These are phyloP conservation scores for Chrysanthemum lavandulifolium DNA, from an alignment of 129 eudicot species.

Conservation along the genomic window DNA sequence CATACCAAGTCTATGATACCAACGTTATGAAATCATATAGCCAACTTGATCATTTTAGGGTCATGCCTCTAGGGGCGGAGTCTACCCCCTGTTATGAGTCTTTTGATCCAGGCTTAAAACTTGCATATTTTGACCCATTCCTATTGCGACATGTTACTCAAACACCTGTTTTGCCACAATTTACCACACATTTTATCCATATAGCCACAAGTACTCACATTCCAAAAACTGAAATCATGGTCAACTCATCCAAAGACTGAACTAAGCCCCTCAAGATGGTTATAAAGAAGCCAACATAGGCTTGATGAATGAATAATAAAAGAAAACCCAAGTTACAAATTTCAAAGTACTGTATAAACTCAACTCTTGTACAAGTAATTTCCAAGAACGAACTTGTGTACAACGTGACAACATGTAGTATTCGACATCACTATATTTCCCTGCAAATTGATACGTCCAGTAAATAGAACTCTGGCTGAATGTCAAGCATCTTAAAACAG, in stretches of 20 bases:
- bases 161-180: neutral
- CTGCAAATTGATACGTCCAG: conserved; percentile 26
- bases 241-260: neutral
- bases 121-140: too few relatives aligned
- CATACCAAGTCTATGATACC: too few relatives aligned
- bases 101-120: too few relatives aligned
- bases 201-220: neutral
- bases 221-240: conserved; percentile 1
- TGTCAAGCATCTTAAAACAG: conserved; percentile 31
- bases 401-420: neutral
- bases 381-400: neutral
- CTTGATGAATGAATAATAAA: neutral
- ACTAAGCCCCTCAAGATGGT: neutral
- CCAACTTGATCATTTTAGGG: too few relatives aligned
- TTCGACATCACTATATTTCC: conserved; percentile 8
- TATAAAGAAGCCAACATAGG: neutral
- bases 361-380: neutral
- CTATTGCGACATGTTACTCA: neutral
- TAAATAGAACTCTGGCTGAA: conserved; percentile 21
- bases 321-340: neutral
- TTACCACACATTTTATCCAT: neutral
- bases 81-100: too few relatives aligned
- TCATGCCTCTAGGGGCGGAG: too few relatives aligned
- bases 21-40: too few relatives aligned
- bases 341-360: neutral